Base-by-base conservation (phyloP, 352 stramenopile species). In the Globisporangium paddicum region DNA sequence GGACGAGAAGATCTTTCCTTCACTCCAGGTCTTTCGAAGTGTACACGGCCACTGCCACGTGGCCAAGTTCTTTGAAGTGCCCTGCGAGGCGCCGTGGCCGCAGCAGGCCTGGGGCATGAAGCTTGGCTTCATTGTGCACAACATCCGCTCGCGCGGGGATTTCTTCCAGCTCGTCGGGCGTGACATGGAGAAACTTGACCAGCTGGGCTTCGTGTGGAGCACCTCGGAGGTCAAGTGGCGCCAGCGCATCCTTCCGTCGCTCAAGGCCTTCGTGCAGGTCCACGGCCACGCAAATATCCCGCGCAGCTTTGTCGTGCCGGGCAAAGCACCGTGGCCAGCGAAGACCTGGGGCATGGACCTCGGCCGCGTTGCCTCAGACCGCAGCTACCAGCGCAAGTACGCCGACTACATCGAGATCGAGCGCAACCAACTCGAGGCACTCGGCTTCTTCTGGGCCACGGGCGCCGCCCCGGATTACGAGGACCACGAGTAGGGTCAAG, bases 171-270 rank as follows among this genome's bases (percentile, higher is more conserved):
- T 86, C 55, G 64, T 89, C 55, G 67, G 68, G n/a, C 66, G 68
- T 35, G 75, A 86, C 51, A 61, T 64, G 45, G 64, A 75, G 28
- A 65, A 59, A 11, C 67, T 89, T 2, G 68, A 87, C 18, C 44
- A 65, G 8, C 71, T 91, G 2, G 77, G 65, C 5, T 89, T 90
- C 56, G 66, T 84, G 11, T 89, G 79, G 75, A 81, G 76, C 37
- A 48, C 64, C 10, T 38, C 54, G 26, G 75, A 76, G 23, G 49
- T 54, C 38, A 84, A 73, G 53, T 91, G 78, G 78, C 62, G 64
- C 11, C 54, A 72, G 21, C 56, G 63, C 25, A 62, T 89, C 25
- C 41, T 90, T 6, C 79, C 77, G 21, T 60, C 72, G 8, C 62
- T 91, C 13, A 45, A 67, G 23, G 72, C 61, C 0, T 91, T 87